These are phyloP conservation scores for Leccinum sublutescens DNA, from an alignment of 768 basidiomycete genomes.

Conservation along the genomic window DNA sequence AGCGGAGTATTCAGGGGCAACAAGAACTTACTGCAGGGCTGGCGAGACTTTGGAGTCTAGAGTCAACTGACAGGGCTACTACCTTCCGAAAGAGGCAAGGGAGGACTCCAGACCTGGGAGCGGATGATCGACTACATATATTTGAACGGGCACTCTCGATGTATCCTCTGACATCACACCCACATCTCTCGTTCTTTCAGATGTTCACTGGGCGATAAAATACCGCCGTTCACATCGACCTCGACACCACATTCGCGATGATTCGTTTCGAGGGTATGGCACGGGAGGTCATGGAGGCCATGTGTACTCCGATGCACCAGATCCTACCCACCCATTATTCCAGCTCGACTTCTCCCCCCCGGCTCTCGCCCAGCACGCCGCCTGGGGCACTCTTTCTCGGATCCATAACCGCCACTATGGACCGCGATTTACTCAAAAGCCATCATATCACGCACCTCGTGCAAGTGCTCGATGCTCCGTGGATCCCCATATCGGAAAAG, in stretches of 20 bases:
- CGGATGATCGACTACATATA: conserved; percentile 25
- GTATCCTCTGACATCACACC: conserved; percentile 14
- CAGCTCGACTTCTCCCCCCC: conserved; percentile 14
- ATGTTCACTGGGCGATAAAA: conserved; percentile 9
- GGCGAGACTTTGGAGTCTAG: conserved; percentile 18
- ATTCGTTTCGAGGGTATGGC: conserved; percentile 77
- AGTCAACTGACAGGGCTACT: conserved; percentile 15
- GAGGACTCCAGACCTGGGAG: conserved; percentile 11
- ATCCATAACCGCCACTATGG: conserved; percentile 59
- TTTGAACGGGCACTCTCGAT: conserved; percentile 20
- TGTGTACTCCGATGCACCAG: conserved; percentile 84
- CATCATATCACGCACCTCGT: conserved; percentile 59
- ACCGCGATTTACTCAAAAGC: conserved; percentile 48
- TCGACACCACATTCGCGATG: conserved; percentile 41
- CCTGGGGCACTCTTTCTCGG: conserved; percentile 67
- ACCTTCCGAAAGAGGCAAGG: conserved; percentile 25
- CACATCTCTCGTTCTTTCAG: background rate
- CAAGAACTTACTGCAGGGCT: background rate
- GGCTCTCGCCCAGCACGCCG: conserved; percentile 9
- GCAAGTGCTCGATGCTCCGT: conserved; percentile 65
- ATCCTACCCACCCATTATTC: conserved; percentile 48
- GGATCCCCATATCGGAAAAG: conserved; percentile 50
- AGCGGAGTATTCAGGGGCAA: conserved; percentile 5
- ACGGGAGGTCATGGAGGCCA: conserved; percentile 75
- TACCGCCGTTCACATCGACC: conserved; percentile 1